Conservation (phyloP, 805 yeast species). For the Candida taoyuanica region DNA sequence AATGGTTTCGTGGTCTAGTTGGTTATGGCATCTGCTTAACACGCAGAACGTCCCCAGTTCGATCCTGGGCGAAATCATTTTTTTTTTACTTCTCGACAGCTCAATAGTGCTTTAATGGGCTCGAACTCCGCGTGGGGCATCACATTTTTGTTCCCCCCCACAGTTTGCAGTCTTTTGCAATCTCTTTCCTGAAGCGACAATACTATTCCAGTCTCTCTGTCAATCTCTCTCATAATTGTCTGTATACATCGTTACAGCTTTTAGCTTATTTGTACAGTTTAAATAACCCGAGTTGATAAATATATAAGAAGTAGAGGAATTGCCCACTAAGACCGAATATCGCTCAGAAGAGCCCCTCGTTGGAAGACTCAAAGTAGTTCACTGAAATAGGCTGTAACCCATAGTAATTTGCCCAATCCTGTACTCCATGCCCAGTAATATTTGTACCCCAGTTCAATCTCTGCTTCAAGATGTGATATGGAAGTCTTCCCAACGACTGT, state of each 20-base stretch:
- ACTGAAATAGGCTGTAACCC: slow-evolving; percentile 19
- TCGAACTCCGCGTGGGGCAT: no score
- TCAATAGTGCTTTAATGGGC: no score
- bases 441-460: slow-evolving; percentile 25
- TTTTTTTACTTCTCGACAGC: slow-evolving; percentile 4
- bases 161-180: no score
- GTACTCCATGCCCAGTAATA: slow-evolving; percentile 17
- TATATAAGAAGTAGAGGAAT: background rate
- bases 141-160: no score
- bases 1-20: slow-evolving; percentile 95
- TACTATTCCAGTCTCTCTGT: no score
- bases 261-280: no score
- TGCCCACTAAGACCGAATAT: slow-evolving; percentile 2
- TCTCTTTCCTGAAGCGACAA: no score
- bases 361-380: slow-evolving; percentile 19
- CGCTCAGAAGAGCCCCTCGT: slow-evolving; percentile 16
- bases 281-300: no score
- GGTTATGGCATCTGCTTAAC: slow-evolving; percentile 99
- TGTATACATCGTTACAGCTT: no score
- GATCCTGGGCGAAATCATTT: slow-evolving; percentile 99
- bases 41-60: slow-evolving; percentile 99
- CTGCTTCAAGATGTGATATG: slow-evolving; percentile 14
- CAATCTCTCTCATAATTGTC: no score
- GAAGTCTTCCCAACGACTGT: slow-evolving; percentile 17
- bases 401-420: slow-evolving; percentile 22